Percentiles rank a stretch among this genome's conserved stretches.
Conservation (phyloP, 257 asterid species). For the Ocimum tenuiflorum region DNA sequence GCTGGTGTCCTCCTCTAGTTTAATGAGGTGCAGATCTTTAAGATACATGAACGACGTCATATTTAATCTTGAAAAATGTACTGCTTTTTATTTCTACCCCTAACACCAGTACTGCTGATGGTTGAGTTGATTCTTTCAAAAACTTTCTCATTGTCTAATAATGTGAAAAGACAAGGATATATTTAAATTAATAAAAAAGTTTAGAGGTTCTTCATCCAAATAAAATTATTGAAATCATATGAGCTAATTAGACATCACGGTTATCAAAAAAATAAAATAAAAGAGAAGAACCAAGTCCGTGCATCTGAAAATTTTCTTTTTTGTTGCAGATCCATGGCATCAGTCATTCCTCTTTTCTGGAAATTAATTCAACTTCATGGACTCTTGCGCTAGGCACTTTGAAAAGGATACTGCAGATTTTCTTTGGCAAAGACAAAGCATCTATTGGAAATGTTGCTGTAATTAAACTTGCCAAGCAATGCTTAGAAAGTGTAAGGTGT, state of each 20-base stretch:
- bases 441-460: slow-evolving; percentile 29
- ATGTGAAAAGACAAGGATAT: background rate
- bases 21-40: background rate
- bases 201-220: background rate
- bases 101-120: background rate
- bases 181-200: too few relatives aligned
- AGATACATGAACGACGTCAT: background rate
- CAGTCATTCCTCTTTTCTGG: slow-evolving; percentile 34
- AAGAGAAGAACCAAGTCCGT: too few relatives aligned
- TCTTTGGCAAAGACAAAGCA: slow-evolving; percentile 34
- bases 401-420: slow-evolving; percentile 35
- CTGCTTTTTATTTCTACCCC: background rate
- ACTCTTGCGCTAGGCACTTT: slow-evolving; percentile 45
- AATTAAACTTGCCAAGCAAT: slow-evolving; percentile 48
- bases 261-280: background rate
- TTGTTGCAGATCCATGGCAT: slow-evolving; percentile 52
- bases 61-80: background rate
- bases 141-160: background rate
- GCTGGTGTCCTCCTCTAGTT: background rate
- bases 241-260: background rate
- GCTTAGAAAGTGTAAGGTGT: slow-evolving; percentile 66
- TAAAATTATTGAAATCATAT: background rate
- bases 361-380: slow-evolving; percentile 54
- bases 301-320: slow-evolving; percentile 15
- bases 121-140: background rate